These are phyloP conservation scores for Talaromyces pinophilus DNA, from an alignment of 2,329 filamentous ascomycete genomes.

Conservation along the genomic window DNA sequence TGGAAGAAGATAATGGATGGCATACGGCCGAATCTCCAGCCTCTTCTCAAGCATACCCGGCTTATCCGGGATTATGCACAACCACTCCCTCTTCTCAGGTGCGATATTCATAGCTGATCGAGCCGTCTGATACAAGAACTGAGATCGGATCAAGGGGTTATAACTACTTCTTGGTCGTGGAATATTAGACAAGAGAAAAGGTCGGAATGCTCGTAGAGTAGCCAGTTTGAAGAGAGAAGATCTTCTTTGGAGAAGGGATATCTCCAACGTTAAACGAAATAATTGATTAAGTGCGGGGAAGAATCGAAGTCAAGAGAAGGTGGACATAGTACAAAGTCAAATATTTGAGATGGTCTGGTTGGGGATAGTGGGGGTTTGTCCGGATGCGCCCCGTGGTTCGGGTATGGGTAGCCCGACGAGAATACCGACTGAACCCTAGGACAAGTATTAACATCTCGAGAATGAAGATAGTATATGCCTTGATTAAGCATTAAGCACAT, in stretches of 20 bases:
- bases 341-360: not conserved
- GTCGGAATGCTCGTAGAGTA: conserved; percentile 17
- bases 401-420: not conserved
- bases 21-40: conserved; percentile 50
- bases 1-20: not conserved
- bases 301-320: not conserved
- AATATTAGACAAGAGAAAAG: not conserved
- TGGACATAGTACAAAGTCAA: not conserved
- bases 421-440: not conserved
- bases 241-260: not conserved
- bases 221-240: conserved; percentile 15
- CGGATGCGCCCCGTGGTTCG: not conserved
- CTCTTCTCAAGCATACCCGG: conserved; percentile 62
- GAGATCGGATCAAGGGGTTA: not conserved
- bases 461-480: not conserved
- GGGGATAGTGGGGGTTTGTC: not conserved
- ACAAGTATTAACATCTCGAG: not conserved
- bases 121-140: conserved; percentile 3
- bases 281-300: not conserved
- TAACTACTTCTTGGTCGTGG: not conserved
- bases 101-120: conserved; percentile 10
- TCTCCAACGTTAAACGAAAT: not conserved
- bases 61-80: conserved; percentile 69
- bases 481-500: not conserved
- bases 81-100: conserved; percentile 60